Evolutionary conservation across 139 green algal species (phyloP), one percentile per base, ranked within the genome.

Genomic region (Yamagishiella unicocca): DNA sequence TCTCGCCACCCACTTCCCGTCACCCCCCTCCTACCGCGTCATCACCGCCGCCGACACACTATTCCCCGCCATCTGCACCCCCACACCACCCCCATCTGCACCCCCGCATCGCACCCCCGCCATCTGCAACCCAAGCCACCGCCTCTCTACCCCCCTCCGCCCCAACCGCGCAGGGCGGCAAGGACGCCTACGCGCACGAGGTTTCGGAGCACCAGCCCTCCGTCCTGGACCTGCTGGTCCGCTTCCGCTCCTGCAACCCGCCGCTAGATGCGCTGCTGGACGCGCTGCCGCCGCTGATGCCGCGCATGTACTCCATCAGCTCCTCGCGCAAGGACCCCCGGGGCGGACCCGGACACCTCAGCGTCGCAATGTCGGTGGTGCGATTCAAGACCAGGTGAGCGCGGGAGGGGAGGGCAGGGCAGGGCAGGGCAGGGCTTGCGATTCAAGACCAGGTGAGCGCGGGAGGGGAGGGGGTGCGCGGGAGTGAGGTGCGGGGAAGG

Each of bases 271-370:
- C 90, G 22, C 93, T 99, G 62, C 92, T 99, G 43, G 95, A 98
- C 82, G 90, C 90, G 1, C 92, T 99, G 75, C 94, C 95, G 2
- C 92, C 96, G 14, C 92, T 99, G 35, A 70, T 88, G 21, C 94
- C 97, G 0, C 90, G 97, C 84, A 62, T 98, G 88, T 99, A 99
- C 92, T 99, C 96, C 12, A 85, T 99, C 71, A 95, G 93, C 62
- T 92, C 42, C 89, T 80, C 64, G 45, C 67, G 50, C 5, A 25
- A 24, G 35, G 82, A 86, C 43, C 31, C 40, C 58, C 38, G 40
- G 5, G 25, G n/a, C 24, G 78, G 72, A 19, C 33, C 50, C 76
- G 78, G 27, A 14, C 80, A 35, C 19, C 64, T 86, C 21, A 88
- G 67, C 38, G 92, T 99, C 38, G 96, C 96, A 2, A 93, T 99